Base-by-base conservation (phyloP, 2,329 filamentous ascomycete species). In the Sordariomycetes sp. region DNA sequence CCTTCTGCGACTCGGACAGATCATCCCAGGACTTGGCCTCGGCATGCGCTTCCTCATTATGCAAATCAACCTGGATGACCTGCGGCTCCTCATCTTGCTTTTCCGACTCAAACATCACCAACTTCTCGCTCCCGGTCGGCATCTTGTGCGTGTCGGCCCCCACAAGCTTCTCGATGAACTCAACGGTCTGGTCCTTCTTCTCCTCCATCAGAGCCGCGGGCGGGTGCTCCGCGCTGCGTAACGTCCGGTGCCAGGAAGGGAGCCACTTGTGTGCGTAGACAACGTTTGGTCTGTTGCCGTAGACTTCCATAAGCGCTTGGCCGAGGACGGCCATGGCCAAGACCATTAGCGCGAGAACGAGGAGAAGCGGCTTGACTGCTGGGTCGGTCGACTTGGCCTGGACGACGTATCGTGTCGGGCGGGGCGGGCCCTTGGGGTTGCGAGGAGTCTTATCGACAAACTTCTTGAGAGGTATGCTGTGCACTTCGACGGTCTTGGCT, bases 401-500 rank as follows among this genome's bases (percentile, higher is more conserved):
- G 21, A 88, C 73, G 4, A 87, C 72, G 51, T 88, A 87, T 41
- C 84, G 82, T 8, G 72, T 64, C 10, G 66, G 59, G n/a, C 62
- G 63, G 1, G 72, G 61, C 11, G 59, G 55, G 1, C 49, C 54
- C 36, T 55, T 59, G 33, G 53, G 53, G 37, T 49, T 53, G 27
- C 55, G 40, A 7, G 55, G 47, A 11, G 54, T 42, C 37, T 54
- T 54, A 43, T 64, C 57, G 32, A 60, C 39, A 26, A 59, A 46
- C 39, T 60, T 64, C 42, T 61, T 64, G 31, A 94, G 70, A 0
- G 85, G 79, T 41, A 94, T 78, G 25, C 76, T 82, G 56, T 94
- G 85, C 18, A 94, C 79, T 20, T 82, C 76, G 26, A 87, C 75
- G 1, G 79, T 84, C 53, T 87, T 88, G 39, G 78, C 81, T n/a